phyloP scores from a whole-genome alignment of 768 basidiomycete genomes.

The Auricularia sp. region DNA sequence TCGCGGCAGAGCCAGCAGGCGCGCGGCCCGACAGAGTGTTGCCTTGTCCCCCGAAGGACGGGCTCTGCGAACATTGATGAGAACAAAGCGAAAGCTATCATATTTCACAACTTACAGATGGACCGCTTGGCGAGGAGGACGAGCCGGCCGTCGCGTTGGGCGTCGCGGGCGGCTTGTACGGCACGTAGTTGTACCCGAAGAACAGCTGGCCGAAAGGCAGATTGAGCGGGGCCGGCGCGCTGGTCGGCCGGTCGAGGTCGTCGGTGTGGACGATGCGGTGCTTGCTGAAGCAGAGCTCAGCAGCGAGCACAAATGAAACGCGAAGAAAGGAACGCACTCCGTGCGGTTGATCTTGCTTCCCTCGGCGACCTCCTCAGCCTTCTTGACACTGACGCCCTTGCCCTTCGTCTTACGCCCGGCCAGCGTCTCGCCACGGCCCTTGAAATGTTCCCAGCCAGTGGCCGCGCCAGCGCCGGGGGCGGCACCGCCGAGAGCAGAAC shows the following conservation, averaged over 20 bases:
- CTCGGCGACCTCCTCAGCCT: slow-evolving; percentile 66
- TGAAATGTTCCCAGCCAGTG: slow-evolving; percentile 91
- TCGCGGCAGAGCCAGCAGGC: slow-evolving; percentile 19
- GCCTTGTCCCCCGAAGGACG: slow-evolving; percentile 55
- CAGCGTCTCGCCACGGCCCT: slow-evolving; percentile 87
- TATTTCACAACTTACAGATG: slow-evolving; percentile 23
- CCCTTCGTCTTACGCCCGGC: slow-evolving; percentile 90
- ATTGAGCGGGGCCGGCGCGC: slow-evolving; percentile 82
- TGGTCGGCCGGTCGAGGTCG: slow-evolving; percentile 58
- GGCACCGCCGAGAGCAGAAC: slow-evolving; percentile 55
- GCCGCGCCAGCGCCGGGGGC: slow-evolving; percentile 37
- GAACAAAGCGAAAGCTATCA: slow-evolving; percentile 4
- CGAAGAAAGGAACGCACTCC: slow-evolving; percentile 48
- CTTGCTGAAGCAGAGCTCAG: slow-evolving; percentile 42
- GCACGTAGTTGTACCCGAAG: slow-evolving; percentile 82
- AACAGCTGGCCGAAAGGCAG: slow-evolving; percentile 92
- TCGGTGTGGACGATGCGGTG: slow-evolving; percentile 70
- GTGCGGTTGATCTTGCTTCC: slow-evolving; percentile 86
- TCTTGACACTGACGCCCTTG: slow-evolving; percentile 78
- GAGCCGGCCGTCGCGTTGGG: slow-evolving; percentile 21
- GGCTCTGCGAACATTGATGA: neutral
- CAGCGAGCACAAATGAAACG: slow-evolving; percentile 9
- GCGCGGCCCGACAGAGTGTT: slow-evolving; percentile 53
- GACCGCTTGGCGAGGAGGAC: slow-evolving; percentile 17
- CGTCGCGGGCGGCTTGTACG: slow-evolving; percentile 37